These are phyloP conservation scores for Rhododendron ferrugineum DNA, from an alignment of 148 eudicot genomes.

Conservation along the genomic window DNA sequence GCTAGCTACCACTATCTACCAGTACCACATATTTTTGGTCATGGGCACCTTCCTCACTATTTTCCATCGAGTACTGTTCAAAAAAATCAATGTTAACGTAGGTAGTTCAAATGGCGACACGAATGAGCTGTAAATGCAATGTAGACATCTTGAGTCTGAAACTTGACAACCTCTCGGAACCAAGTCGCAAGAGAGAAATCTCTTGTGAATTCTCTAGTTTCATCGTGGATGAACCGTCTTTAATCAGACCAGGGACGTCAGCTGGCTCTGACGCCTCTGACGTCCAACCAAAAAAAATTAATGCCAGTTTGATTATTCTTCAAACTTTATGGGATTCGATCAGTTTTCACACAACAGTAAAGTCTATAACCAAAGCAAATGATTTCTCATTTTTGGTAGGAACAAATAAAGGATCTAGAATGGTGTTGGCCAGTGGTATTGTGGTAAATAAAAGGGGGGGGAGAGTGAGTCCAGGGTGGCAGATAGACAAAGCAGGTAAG, in stretches of 20 bases:
- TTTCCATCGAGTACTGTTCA: not conserved
- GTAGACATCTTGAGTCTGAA: not conserved
- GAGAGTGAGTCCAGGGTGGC: conserved; percentile 23
- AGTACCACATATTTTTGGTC: not conserved
- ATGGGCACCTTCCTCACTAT: not conserved
- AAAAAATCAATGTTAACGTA: not conserved
- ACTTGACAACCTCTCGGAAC: not conserved
- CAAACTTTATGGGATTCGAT: not conserved
- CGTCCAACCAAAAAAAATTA: not conserved
- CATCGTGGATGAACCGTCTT: not conserved
- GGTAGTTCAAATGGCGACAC: not conserved
- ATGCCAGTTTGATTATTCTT: not conserved
- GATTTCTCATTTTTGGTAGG: not conserved
- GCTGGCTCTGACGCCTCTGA: not conserved
- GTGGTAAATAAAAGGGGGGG: not conserved
- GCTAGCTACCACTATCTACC: not conserved
- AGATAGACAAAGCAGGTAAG: conserved; percentile 24
- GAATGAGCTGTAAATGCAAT: not conserved
- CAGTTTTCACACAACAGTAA: not conserved
- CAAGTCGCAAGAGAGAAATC: not conserved
- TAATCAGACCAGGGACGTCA: not conserved
- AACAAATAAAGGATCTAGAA: not conserved
- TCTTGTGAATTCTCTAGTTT: not conserved
- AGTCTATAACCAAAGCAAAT: not conserved
- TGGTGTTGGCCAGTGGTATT: not conserved